Base-by-base conservation (phyloP, 371 early-diverging fungal genomes). In the Zychaea mexicana region DNA sequence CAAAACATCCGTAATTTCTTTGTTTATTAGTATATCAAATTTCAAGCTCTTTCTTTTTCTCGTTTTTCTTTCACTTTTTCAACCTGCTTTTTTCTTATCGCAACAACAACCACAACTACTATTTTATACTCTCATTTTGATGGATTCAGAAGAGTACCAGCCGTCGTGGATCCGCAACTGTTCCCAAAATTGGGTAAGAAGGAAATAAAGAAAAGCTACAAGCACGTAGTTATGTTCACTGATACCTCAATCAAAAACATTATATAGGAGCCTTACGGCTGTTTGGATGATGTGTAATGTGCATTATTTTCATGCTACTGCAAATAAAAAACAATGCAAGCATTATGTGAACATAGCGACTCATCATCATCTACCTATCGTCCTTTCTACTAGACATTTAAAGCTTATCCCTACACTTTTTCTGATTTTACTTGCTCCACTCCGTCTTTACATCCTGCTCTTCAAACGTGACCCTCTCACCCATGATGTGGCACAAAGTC, bases 1-100 rank as follows among this genome's bases (percentile, higher is more conserved):
- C 49, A n/a, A 19, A 49, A 9, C 9, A 49, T 49, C 49, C 49
- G 49, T 49, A 24, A 22, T 49, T 49, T 49, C 49, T 49, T 49
- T 49, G 49, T 49, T 49, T 49, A 49, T n/a, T 42, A 42, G 13
- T 42, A 42, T 5, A 1, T 42, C n/a, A 17, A 12, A 4, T n/a
- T 42, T 42, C 42, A 12, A 7, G 13, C 42, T 33, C 33, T 33
- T 12, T 33, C 42, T 42, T 15, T 42, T n/a, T 42, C 42, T n/a
- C 7, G 13, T 42, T 3, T 42, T 42, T 15, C 15, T 1, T 49
- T 36, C 15, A 36, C 15, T 49, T 49, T 49, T 6, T n/a, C 6
- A 22, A 9, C 6, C 6, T 22, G 19, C 24, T 0, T 19, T 49
- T 1, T 1, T 49, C 22, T 49, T 22, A 22, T 49, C 22, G 4